Conservation (phyloP, 495 filamentous ascomycete species). For the Aspergillus taichungensis region DNA sequence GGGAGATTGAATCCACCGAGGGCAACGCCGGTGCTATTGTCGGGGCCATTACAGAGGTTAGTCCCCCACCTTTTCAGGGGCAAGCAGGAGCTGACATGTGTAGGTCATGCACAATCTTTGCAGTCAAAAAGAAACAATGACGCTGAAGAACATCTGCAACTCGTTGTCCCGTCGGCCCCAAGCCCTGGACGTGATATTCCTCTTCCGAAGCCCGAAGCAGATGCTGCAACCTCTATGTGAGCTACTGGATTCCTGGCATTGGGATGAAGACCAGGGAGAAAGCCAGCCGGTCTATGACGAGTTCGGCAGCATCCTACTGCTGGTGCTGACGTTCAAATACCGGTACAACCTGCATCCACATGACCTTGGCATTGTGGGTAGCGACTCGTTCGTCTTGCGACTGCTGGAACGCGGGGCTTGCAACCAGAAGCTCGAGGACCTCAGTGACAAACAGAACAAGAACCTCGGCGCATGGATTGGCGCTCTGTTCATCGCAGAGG, state of each 20-base stretch:
- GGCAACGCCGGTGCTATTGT: constrained; percentile 90
- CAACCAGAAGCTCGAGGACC: constrained; percentile 52
- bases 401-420: constrained; percentile 59
- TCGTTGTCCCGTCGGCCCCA: constrained; percentile 69
- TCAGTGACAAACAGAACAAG: constrained; percentile 64
- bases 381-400: constrained; percentile 68
- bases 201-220: constrained; percentile 69
- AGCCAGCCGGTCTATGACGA: constrained; percentile 97
- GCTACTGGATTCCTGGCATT: constrained; percentile 80
- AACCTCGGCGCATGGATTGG: constrained; percentile 79
- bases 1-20: constrained; percentile 83
- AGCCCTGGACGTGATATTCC: constrained; percentile 73
- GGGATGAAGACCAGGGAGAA: constrained; percentile 88
- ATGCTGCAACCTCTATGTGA: constrained; percentile 78
- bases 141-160: constrained; percentile 74
- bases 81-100: constrained; percentile 8
- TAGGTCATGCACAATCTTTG: constrained; percentile 74
- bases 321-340: constrained; percentile 73
- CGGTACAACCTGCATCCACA: constrained; percentile 65
- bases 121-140: constrained; percentile 80
- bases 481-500: constrained; percentile 77
- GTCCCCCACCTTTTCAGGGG: constrained; percentile 4
- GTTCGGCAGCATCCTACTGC: constrained; percentile 78
- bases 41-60: constrained; percentile 69
- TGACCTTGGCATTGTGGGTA: constrained; percentile 54